These are phyloP conservation scores for Sporothrix variecibatus DNA, from an alignment of 2,329 filamentous ascomycete species.

Conservation along the genomic window DNA sequence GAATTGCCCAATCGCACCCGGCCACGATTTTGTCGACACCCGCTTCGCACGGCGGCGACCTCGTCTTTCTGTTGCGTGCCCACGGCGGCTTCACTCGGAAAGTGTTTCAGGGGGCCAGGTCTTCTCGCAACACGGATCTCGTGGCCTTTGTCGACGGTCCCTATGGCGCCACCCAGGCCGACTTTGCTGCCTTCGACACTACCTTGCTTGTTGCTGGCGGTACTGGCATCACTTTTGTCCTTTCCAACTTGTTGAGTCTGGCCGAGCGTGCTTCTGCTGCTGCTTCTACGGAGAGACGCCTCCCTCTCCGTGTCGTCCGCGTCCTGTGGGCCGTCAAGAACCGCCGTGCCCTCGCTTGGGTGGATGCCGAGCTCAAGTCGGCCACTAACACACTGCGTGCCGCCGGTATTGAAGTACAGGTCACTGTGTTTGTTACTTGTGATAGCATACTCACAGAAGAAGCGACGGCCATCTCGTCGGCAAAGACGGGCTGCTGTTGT, in stretches of 20 bases:
- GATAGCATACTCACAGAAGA: background rate
- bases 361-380: background rate
- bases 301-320: background rate
- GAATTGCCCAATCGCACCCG: background rate
- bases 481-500: background rate
- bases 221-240: background rate
- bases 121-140: background rate
- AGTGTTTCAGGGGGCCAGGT: background rate
- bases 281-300: background rate
- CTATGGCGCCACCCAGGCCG: background rate
- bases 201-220: background rate
- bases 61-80: conserved; percentile 2
- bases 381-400: background rate
- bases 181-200: background rate
- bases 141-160: background rate
- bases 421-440: background rate
- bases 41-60: background rate
- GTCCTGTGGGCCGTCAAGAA: background rate
- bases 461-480: background rate
- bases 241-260: background rate
- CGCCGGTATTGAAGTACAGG: background rate
- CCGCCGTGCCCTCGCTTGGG: background rate
- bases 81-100: background rate
- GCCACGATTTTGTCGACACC: background rate
- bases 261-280: background rate